These are phyloP conservation scores for Solanum stenotomum DNA, from an alignment of 257 asterid species.

Conservation along the genomic window DNA sequence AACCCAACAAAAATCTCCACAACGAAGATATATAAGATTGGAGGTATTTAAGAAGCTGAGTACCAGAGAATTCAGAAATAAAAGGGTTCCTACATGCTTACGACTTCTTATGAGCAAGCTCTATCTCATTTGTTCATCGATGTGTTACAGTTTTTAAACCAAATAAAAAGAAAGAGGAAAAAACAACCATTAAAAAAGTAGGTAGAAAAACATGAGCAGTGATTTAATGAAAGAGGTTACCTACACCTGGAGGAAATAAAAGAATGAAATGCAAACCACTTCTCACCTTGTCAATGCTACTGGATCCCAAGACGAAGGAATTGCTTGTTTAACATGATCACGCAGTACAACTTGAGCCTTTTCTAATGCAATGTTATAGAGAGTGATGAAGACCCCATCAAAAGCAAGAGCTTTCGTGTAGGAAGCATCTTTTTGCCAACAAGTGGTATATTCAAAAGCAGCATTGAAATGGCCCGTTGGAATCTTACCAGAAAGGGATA, in stretches of 20 bases:
- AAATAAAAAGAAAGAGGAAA: not conserved
- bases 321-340: not conserved
- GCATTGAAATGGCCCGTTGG: not conserved
- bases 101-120: not conserved
- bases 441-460: not conserved
- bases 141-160: not conserved
- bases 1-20: not conserved
- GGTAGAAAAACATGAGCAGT: not conserved
- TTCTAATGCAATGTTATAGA: not conserved
- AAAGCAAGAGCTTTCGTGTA: not conserved
- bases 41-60: not conserved
- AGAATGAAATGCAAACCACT: not conserved
- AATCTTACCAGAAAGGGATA: not conserved
- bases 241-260: not conserved
- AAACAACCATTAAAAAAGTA: not conserved
- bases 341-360: not conserved
- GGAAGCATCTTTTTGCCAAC: not conserved
- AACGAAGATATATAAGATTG: not conserved
- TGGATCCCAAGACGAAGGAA: not conserved
- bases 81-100: not conserved
- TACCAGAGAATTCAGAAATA: not conserved
- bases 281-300: not conserved
- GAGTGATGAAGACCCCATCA: not conserved
- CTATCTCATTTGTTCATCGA: not conserved
- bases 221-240: not conserved